phyloP scores from a whole-genome alignment of 2,329 filamentous ascomycete genomes.

The Thelonectria rubi region DNA sequence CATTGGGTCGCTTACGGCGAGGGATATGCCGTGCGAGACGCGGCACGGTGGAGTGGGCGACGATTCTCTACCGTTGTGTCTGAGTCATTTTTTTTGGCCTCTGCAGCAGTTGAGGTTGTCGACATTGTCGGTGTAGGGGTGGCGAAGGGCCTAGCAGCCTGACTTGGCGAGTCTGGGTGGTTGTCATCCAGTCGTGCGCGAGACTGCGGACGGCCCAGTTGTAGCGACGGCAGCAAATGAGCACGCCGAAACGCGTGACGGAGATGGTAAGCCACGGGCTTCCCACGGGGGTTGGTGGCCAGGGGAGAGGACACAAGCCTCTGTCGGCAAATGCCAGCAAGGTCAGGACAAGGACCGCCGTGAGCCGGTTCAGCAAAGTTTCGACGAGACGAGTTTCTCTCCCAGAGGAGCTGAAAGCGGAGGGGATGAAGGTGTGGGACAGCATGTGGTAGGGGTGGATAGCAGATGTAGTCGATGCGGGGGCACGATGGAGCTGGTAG shows the following conservation, averaged over 20 bases:
- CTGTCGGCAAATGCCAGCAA: constrained; percentile 2
- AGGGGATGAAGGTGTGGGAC: constrained; percentile 17
- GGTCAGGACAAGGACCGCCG: neutral
- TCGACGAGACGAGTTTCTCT: constrained; percentile 10
- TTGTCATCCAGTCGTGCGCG: neutral
- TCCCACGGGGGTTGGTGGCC: neutral
- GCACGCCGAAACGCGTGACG: neutral
- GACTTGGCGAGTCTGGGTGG: neutral
- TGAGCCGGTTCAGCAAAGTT: neutral
- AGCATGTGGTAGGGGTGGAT: constrained; percentile 25
- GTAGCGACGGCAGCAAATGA: neutral
- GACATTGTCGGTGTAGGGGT: neutral
- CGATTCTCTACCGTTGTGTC: constrained; percentile 18
- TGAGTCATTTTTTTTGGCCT: neutral
- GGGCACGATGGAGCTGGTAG: constrained; percentile 3
- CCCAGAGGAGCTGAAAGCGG: neutral
- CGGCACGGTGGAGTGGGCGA: constrained; percentile 19
- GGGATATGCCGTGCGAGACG: constrained; percentile 21
- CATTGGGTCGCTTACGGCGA: constrained; percentile 31
- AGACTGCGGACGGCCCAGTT: neutral
- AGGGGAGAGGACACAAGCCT: neutral
- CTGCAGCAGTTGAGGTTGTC: neutral
- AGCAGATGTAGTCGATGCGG: constrained; percentile 11
- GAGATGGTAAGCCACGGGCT: neutral
- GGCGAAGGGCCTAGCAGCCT: neutral